Conservation (phyloP, 176 grass and related monocot species). For the Oryza punctata region DNA sequence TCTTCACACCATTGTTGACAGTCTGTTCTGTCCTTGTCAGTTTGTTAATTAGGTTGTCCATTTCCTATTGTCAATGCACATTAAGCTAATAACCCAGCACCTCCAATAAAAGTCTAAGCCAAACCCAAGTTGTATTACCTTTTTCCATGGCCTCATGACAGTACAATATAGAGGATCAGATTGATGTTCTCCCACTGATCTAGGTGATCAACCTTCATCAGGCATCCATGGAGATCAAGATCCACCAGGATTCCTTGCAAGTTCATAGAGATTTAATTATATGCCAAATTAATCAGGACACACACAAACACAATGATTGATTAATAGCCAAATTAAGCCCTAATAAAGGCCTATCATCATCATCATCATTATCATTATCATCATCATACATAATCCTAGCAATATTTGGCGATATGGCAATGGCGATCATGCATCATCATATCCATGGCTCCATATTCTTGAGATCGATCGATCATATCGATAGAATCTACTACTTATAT, state of each 20-base stretch:
- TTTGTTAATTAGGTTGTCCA: background rate
- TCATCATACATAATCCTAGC: background rate
- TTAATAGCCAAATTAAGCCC: background rate
- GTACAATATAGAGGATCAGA: background rate
- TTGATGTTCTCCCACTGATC: background rate
- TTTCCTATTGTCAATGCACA: background rate
- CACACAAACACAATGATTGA: background rate
- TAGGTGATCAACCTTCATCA: background rate
- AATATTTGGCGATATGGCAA: too few relatives aligned
- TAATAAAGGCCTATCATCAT: slow-evolving; percentile 17
- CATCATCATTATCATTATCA: background rate
- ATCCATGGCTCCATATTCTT: background rate
- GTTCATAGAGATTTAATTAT: slow-evolving; percentile 20
- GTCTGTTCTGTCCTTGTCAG: background rate
- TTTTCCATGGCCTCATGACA: background rate
- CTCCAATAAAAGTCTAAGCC: background rate
- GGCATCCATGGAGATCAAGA: background rate
- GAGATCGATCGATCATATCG: background rate
- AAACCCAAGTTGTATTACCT: background rate
- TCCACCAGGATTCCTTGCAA: background rate
- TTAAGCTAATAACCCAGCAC: background rate
- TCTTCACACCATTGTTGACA: background rate
- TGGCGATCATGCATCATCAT: background rate
- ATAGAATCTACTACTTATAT: background rate
- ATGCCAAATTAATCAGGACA: slow-evolving; percentile 23